Conservation (phyloP, 371 early-diverging fungal genomes). For the Actinomortierella wolfii region DNA sequence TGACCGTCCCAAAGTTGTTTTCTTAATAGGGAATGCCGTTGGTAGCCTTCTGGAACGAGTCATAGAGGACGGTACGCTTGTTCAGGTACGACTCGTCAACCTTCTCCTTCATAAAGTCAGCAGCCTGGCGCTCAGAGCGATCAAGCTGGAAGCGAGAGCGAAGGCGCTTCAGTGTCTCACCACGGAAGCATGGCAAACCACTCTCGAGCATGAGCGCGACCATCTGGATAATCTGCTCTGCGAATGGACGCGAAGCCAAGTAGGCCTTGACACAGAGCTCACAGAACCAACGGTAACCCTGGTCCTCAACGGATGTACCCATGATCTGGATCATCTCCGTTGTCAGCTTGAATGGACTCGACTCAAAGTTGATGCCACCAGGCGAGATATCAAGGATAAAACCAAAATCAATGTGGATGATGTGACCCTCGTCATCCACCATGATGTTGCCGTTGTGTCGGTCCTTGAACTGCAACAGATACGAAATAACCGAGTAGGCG, state of each 20-base stretch:
- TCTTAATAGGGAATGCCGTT: constrained; percentile 69
- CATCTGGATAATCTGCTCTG: constrained; percentile 90
- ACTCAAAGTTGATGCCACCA: constrained; percentile 98
- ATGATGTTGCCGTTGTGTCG: constrained; percentile 99
- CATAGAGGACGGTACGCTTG: constrained; percentile 83
- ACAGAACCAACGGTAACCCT: constrained; percentile 85
- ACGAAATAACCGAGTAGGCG: constrained; percentile 96
- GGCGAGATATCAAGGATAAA: constrained; percentile 99
- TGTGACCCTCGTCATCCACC: constrained; percentile 97
- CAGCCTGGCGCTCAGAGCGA: constrained; percentile 88
- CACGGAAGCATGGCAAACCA: constrained; percentile 98
- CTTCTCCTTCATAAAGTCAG: constrained; percentile 91
- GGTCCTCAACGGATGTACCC: constrained; percentile 87
- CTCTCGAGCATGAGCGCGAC: constrained; percentile 95
- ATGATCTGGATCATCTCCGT: constrained; percentile 97
- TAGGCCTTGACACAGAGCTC: constrained; percentile 94
- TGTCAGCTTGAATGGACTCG: constrained; percentile 98
- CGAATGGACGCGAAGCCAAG: constrained; percentile 86
- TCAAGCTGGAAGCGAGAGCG: constrained; percentile 92
- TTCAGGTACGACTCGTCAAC: constrained; percentile 94
- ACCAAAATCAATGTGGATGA: constrained; percentile 99
- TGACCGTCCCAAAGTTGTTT: no score
- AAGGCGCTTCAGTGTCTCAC: constrained; percentile 87
- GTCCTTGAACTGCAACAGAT: constrained; percentile 98
- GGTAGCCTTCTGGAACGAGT: constrained; percentile 89